Evolutionary conservation across 768 basidiomycete species (phyloP), one percentile per base, ranked within the genome.

Genomic region (Mycena amicta): DNA sequence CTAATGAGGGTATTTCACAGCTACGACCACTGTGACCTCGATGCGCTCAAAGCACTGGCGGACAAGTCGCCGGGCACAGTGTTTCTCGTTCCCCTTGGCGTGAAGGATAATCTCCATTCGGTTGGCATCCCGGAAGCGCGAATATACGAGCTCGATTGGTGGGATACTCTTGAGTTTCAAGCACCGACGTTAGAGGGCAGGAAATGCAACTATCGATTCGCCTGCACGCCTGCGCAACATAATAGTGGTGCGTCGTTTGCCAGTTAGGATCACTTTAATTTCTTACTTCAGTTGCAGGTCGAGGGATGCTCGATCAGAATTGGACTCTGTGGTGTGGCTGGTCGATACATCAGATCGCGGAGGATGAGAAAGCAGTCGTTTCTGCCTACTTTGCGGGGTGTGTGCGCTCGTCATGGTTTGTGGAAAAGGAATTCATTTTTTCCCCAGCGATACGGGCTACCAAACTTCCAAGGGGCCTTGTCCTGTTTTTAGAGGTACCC

Each of bases 1-100:
- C 43, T 45, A 45, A 45, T n/a, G 20, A 45, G 6, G 43, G 13
- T 45, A 6, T 15, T 8, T 45, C 2, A 28, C 46, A 78, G 78
- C 60, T 78, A 77, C 60, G 77, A 78, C 61, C 78, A 79, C 56
- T 71, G 77, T n/a, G 77, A 79, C 55, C 67, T 70, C 41, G 64
- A 67, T 2, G 72, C 72, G 1, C 67, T 79, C 20, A 58, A 59
- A 37, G 56, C 52, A 2, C 31, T 66, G n/a, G 60, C 51, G 49
- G 29, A 54, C 6, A 59, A 65, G 74, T 46, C 53, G 63, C 55
- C 53, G 67, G 63, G 53, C 1, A 68, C 74, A 0, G 66, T 63
- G 12, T 78, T 71, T 54, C 64, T 79, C 30, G 78, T 77, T 4
- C 77, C 77, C 1, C 66, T 78, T n/a, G 76, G 76, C 64, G 55